phyloP scores from a whole-genome alignment of 2,329 filamentous ascomycete species.

The Scedosporium boydii region DNA sequence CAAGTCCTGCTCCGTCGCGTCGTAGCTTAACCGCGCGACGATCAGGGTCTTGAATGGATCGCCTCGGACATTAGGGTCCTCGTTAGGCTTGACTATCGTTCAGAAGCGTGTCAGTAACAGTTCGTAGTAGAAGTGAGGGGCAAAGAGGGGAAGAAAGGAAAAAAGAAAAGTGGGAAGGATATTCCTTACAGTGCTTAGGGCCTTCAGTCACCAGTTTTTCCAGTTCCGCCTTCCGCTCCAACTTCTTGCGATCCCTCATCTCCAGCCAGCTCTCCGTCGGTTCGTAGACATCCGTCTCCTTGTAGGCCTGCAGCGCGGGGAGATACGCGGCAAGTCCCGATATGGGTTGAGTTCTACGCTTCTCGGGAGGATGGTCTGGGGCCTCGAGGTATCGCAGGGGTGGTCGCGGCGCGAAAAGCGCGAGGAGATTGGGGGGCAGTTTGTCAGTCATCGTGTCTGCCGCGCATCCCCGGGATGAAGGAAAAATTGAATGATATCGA shows the following conservation, averaged over 20 bases:
- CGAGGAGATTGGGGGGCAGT: conserved; percentile 82
- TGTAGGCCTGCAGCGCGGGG: conserved; percentile 64
- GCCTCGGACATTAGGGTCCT: conserved; percentile 82
- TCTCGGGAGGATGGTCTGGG: conserved; percentile 71
- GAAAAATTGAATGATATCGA: neutral
- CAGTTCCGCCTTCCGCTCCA: conserved; percentile 64
- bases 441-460: conserved; percentile 76
- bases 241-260: conserved; percentile 70
- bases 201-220: conserved; percentile 56
- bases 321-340: conserved; percentile 67
- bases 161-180: neutral
- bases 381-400: conserved; percentile 83
- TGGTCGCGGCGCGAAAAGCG: conserved; percentile 90
- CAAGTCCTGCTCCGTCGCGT: conserved; percentile 78
- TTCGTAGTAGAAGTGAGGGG: conserved; percentile 2
- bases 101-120: conserved; percentile 12
- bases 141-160: neutral
- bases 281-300: conserved; percentile 64
- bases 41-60: conserved; percentile 95
- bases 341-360: conserved; percentile 66
- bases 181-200: conserved; percentile 49
- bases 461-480: neutral
- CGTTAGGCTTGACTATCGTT: conserved; percentile 61
- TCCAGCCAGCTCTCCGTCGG: conserved; percentile 93
- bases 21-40: conserved; percentile 81